Evolutionary conservation across 495 filamentous ascomycete genomes (phyloP), one percentile per base, ranked within the genome.

Genomic region (Letharia lupina): DNA sequence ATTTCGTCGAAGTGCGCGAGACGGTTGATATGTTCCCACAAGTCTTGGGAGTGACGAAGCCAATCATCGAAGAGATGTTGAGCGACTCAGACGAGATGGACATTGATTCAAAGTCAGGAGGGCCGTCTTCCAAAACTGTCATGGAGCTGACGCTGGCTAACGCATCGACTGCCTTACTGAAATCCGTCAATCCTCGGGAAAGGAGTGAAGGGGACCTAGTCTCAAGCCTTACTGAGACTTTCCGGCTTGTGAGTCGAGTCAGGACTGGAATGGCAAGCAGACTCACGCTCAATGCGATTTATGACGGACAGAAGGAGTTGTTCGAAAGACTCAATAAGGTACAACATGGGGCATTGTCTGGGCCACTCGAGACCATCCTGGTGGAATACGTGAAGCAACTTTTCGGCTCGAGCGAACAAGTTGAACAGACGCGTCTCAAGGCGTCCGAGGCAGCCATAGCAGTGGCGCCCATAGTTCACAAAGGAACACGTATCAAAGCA

Each of bases 21-120:
- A 84, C 88, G 71, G 71, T 89, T 33, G 82, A 91, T 70, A 78
- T 96, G 74, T 87, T 87, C 70, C 76, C 78, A 0, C 85, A 89
- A 61, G 86, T 88, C n/a, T 76, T 82, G 15, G 78, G 79, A 31
- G 83, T 96, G 58, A 84, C 90, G 15, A 74, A 74, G 35, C 75
- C 77, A 13, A 78, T 86, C 52, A 69, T 93, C 48, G 82, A 84
- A 62, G 80, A 89, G 44, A 64, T 77, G 4, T 71, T 80, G 11
- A 79, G 80, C 16, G 82, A 85, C 65, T 81, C 76, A 18, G 84
- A 87, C 66, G 80, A 78, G 47, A 94, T 93, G 90, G 89, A 93
- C 48, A 74, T 86, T 40, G 86, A 89, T 64, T 78, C 78, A 16
- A 45, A 63, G 31, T 63, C 61, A 31, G 67, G 65, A 50, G 75